These are phyloP conservation scores for Astragalus glycyphyllos DNA, from an alignment of 306 rosid genomes.

Conservation along the genomic window DNA sequence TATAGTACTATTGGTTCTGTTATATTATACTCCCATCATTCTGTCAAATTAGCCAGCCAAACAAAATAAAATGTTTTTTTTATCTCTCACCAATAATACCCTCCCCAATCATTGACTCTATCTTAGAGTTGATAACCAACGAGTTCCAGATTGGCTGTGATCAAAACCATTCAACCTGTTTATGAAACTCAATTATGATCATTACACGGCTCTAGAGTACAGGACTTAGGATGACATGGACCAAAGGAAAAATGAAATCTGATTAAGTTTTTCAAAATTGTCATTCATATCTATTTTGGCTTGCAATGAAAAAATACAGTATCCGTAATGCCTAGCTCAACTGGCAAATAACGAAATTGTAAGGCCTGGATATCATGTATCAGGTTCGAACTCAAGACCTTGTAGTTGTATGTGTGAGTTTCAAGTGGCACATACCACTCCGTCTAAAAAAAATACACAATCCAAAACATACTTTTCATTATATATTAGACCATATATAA, in stretches of 20 bases:
- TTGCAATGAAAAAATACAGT: neutral
- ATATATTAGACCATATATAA: neutral
- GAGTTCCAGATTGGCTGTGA: slow-evolving; percentile 5
- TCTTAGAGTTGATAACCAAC: slow-evolving; percentile 1
- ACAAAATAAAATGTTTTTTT: slow-evolving; percentile 17
- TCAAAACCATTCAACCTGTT: neutral
- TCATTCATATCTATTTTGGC: neutral
- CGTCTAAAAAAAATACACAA: no score
- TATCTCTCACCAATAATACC: slow-evolving; percentile 10
- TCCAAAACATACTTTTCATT: neutral
- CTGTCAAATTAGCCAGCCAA: slow-evolving; percentile 24
- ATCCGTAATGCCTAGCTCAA: no score
- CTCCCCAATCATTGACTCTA: slow-evolving; percentile 31
- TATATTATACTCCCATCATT: slow-evolving; percentile 13
- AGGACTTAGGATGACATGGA: neutral
- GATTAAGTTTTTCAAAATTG: no score
- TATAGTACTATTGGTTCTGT: neutral
- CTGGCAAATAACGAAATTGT: no score
- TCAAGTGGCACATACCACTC: no score
- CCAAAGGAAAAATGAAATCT: no score
- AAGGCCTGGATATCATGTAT: no score
- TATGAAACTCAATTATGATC: neutral
- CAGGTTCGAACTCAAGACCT: no score
- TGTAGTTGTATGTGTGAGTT: no score
- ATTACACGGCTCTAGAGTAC: neutral